Evolutionary conservation across 2,329 filamentous ascomycete species (phyloP).

Genomic region (Allantophomopsis cytisporea): DNA sequence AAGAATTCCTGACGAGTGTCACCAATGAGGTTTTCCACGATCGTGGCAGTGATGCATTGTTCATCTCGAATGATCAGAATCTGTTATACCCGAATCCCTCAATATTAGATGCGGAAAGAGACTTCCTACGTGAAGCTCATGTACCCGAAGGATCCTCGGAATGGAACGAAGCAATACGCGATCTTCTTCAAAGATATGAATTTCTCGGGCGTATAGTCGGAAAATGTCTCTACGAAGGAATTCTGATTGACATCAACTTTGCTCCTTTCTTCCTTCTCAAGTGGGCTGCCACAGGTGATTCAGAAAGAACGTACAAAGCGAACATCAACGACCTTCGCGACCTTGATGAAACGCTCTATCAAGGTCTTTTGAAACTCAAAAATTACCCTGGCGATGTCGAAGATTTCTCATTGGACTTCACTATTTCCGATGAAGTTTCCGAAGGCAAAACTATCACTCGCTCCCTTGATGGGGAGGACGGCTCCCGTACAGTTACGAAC

Average conservation of each 20-base stretch:
- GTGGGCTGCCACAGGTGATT: conserved; percentile 66
- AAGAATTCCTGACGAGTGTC: conserved; percentile 86
- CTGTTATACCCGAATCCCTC: conserved; percentile 80
- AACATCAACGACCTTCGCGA: conserved; percentile 90
- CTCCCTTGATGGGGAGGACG: conserved; percentile 65
- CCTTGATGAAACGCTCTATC: conserved; percentile 81
- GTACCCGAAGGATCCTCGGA: conserved; percentile 36
- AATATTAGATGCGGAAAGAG: conserved; percentile 54
- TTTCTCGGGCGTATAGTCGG: conserved; percentile 88
- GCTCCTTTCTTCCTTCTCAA: conserved; percentile 93
- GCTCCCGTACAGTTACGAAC: conserved; percentile 71
- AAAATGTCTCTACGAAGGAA: conserved; percentile 95
- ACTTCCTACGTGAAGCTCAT: conserved; percentile 37
- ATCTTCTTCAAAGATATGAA: conserved; percentile 65
- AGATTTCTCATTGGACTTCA: conserved; percentile 78
- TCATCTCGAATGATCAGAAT: conserved; percentile 74
- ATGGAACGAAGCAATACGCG: conserved; percentile 41
- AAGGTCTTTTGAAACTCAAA: conserved; percentile 71
- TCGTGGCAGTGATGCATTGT: conserved; percentile 45
- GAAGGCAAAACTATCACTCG: conserved; percentile 51
- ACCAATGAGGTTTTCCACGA: conserved; percentile 72
- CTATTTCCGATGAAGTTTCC: conserved; percentile 59
- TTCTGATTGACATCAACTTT: conserved; percentile 85
- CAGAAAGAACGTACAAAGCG: conserved; percentile 66
- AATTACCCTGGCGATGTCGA: conserved; percentile 72